Base-by-base conservation (phyloP, 2,329 filamentous ascomycete species). In the Moelleriella libera region DNA sequence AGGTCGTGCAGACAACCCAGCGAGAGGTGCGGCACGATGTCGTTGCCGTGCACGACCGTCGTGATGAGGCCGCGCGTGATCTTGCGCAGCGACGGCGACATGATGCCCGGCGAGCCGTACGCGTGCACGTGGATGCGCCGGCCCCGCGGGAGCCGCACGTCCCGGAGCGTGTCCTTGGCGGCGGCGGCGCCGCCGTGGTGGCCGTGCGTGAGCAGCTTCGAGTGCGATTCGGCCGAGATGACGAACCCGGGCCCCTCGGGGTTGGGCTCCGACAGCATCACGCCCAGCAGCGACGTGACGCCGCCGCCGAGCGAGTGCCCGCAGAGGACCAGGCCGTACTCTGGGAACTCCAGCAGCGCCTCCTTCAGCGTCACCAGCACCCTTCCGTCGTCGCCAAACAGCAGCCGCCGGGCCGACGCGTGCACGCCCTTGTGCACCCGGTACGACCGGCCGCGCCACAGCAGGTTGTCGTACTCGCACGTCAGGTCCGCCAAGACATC, bases 111-210 rank as follows among this genome's bases (percentile, higher is more conserved):
- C 2, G 84, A 80, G 0, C 85, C 85, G 58, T 88, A 89, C 6
- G 85, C 82, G 58, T 86, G 89, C 10, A 88, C 85, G 55, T 89
- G 85, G 21, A 88, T 83, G 3, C 82, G 80, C 0, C 85, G 75
- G 12, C 80, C 78, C 0, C 80, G 55, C 0, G 85, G 85, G 0
- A 88, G 70, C 14, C 69, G 72, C 32, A 78, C 62, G 14, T 67
- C 63, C 11, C 58, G 53, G 31, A 56, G 50, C 2, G 51, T 54
- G n/a, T 52, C 45, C 30, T 21, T 21, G 21, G 21, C 21, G 2
- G 21, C 21, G 21, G 21, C 21, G 21, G 53, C 55, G 1, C 57
- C 55, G 1, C 57, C 54, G 3, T 61, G 50, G 5, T 62, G 56
- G 3, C 58, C 53, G 29, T 64, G 55, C 2, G 63, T 57, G 7